These are phyloP conservation scores for Telopea speciosissima DNA, from an alignment of 177 flowering plant genomes.

Conservation along the genomic window DNA sequence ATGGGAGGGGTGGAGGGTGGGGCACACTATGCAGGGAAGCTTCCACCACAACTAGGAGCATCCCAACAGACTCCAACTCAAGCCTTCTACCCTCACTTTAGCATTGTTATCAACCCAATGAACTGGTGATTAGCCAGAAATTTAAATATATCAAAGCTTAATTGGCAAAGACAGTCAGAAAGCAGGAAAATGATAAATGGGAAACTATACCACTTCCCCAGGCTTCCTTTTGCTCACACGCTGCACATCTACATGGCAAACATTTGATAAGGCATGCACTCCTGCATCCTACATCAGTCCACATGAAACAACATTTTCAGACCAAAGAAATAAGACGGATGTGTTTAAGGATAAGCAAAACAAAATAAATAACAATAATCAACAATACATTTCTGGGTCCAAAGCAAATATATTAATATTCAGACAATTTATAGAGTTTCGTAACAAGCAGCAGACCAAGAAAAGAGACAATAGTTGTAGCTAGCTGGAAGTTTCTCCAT, in stretches of 20 bases:
- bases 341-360: neutral
- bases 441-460: neutral
- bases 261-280: slow-evolving; percentile 97
- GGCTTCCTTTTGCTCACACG: slow-evolving; percentile 94
- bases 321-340: neutral
- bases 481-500: too few species aligned
- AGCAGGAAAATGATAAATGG: neutral
- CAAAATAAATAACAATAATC: too few species aligned
- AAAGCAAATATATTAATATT: too few species aligned
- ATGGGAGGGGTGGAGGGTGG: too few species aligned
- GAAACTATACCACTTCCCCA: slow-evolving; percentile 70
- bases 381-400: neutral
- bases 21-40: too few species aligned
- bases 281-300: slow-evolving; percentile 71
- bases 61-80: too few species aligned
- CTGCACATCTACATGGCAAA: slow-evolving; percentile 93
- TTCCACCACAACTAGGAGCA: too few species aligned
- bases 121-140: neutral
- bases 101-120: too few species aligned
- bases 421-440: neutral
- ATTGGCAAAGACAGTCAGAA: neutral
- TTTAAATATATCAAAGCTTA: neutral
- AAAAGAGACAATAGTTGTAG: neutral
- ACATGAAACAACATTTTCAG: neutral
- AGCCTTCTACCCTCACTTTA: too few species aligned